A percentile compares a stretch with the other conserved stretches of the same genome.
Evolutionary conservation across 352 stramenopile species (phyloP).

Genomic region (Pythium scleroteichum): DNA sequence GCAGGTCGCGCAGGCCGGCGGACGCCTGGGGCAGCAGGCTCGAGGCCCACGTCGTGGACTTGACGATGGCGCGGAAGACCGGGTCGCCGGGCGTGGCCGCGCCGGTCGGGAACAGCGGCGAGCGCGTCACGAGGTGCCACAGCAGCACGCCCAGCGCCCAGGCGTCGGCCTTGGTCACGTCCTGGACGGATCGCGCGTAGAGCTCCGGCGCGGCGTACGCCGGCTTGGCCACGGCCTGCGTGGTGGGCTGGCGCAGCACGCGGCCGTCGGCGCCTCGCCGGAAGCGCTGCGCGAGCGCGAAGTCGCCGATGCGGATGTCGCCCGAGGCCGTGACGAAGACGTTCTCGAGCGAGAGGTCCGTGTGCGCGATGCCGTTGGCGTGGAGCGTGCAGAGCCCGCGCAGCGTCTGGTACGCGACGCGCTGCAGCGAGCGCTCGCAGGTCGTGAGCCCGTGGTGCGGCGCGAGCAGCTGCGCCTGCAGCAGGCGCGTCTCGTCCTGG

Average conservation of each 20-base stretch:
- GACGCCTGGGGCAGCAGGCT: slow-evolving; percentile 24
- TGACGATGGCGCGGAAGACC: slow-evolving; percentile 47
- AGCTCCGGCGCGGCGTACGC: slow-evolving; percentile 75
- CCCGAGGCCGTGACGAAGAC: slow-evolving; percentile 88
- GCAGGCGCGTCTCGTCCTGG: slow-evolving; percentile 46
- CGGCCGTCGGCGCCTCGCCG: slow-evolving; percentile 27
- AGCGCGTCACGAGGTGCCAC: slow-evolving; percentile 64
- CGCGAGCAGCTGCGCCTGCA: slow-evolving; percentile 37
- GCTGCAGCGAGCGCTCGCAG: slow-evolving; percentile 39
- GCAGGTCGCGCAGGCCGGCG: slow-evolving; percentile 37
- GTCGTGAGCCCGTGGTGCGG: slow-evolving; percentile 34
- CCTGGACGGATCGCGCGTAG: slow-evolving; percentile 28
- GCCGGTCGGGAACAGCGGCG: slow-evolving; percentile 43
- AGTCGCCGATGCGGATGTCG: slow-evolving; percentile 86
- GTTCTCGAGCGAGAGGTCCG: slow-evolving; percentile 95
- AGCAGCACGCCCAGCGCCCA: slow-evolving; percentile 78
- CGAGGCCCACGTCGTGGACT: slow-evolving; percentile 6
- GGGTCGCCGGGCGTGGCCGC: slow-evolving; percentile 43
- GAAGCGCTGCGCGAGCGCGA: slow-evolving; percentile 81
- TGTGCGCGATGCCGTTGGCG: slow-evolving; percentile 82
- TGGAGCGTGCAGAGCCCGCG: slow-evolving; percentile 88
- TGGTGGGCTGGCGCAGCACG: slow-evolving; percentile 23
- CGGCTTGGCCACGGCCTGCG: slow-evolving; percentile 44
- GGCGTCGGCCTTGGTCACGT: slow-evolving; percentile 59
- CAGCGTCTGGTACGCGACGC: slow-evolving; percentile 74